Conservation (phyloP, 1,284 basidiomycete genomes). For the Trichosporon coremiiforme region DNA sequence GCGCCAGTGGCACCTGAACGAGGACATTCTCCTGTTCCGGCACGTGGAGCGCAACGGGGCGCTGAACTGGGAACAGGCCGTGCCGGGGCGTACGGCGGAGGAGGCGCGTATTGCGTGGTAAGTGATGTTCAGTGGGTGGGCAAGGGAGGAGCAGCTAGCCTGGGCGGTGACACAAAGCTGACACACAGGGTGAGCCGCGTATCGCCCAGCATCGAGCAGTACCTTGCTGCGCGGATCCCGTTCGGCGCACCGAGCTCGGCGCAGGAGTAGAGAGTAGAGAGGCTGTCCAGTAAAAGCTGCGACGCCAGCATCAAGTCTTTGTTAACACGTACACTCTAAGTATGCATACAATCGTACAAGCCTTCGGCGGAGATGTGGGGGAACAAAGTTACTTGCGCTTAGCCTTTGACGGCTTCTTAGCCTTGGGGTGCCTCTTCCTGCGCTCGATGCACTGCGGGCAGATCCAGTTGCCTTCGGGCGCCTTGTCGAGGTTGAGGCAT, state of each 20-base stretch:
- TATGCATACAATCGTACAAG: conserved; percentile 19
- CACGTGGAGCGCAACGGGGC: conserved; percentile 17
- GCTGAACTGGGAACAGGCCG: conserved; percentile 3
- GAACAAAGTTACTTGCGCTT: conserved; percentile 25
- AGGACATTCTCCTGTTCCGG: conserved; percentile 16
- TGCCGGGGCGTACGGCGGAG: conserved; percentile 21
- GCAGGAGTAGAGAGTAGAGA: background rate
- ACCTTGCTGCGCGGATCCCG: conserved; percentile 17
- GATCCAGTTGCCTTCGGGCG: conserved; percentile 78
- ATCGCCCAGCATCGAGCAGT: conserved; percentile 8
- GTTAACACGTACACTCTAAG: conserved; percentile 11
- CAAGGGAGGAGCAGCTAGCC: no score
- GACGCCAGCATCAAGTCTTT: background rate
- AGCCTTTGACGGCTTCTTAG: conserved; percentile 35
- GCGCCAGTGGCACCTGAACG: conserved; percentile 21
- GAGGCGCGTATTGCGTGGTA: conserved; percentile 20
- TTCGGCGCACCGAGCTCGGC: background rate
- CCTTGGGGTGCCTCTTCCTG: conserved; percentile 42
- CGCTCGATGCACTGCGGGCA: conserved; percentile 63
- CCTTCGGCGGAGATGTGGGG: background rate
- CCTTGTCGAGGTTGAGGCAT: conserved; percentile 71
- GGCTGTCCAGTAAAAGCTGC: background rate
- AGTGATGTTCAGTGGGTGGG: background rate
- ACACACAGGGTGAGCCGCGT: conserved; percentile 13
- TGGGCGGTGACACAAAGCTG: no score